These are phyloP conservation scores for Cotoneaster glaucophyllus DNA, from an alignment of 306 rosid species.

Conservation along the genomic window DNA sequence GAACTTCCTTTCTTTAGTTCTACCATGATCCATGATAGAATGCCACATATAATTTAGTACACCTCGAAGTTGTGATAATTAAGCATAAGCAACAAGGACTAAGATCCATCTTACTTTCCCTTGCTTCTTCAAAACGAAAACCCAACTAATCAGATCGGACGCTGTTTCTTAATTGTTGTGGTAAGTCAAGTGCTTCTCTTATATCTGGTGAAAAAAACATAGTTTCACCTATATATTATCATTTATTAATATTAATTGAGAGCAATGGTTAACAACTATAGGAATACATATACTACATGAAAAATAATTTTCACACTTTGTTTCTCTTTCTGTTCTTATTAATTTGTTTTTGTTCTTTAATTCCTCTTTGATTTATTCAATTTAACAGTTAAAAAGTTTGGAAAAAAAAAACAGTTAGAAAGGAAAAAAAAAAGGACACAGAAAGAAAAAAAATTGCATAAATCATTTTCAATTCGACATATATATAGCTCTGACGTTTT, in stretches of 20 bases:
- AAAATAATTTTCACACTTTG: background rate
- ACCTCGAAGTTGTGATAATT: background rate
- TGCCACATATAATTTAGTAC: background rate
- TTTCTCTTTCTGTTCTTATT: background rate
- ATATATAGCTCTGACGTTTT: too few relatives aligned
- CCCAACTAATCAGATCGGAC: background rate
- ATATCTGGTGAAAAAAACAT: too few relatives aligned
- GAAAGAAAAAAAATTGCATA: too few relatives aligned
- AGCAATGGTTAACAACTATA: too few relatives aligned
- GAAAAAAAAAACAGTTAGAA: accelerated
- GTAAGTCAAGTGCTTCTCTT: background rate
- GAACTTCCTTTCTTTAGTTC: background rate
- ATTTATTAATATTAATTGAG: too few relatives aligned
- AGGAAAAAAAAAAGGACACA: too few relatives aligned
- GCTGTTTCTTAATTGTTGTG: background rate
- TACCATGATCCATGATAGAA: background rate
- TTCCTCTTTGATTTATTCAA: too few relatives aligned
- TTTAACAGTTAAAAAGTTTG: too few relatives aligned
- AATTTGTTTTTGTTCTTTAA: too few relatives aligned
- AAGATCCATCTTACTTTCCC: background rate
- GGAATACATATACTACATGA: background rate
- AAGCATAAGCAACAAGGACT: background rate
- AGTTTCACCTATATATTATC: background rate
- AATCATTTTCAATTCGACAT: too few relatives aligned
- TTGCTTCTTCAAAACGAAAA: background rate